Base-by-base conservation (phyloP, 108 stramenopile genomes). In the Skeletonema costatum region DNA sequence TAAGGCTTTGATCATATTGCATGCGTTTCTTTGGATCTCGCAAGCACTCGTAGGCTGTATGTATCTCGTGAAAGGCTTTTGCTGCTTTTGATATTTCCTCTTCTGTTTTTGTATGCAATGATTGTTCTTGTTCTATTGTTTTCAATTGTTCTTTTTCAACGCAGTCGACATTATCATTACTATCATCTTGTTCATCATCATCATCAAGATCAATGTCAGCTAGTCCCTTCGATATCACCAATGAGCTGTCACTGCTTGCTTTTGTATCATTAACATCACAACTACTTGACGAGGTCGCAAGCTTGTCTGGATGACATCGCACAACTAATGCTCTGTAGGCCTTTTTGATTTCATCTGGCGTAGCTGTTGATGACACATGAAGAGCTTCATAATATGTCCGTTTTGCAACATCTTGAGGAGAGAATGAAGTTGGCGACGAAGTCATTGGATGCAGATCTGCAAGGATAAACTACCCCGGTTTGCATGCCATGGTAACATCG, bases 311-410 rank as follows among this genome's bases (percentile, higher is more conserved):
- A 75, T 93, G 92, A 53, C 59, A 86, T 48, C 76, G 32, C 53
- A 80, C 50, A 10, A 88, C 85, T 44, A 90, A 83, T 11, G 78
- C 70, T 32, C 87, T 81, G 81, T 89, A 90, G 39, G 92, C 90
- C 33, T 68, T 71, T 70, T 95, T 95, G 79, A 95, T 89, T 86
- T 91, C 88, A 9, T 86, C 84, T 8, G 70, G 48, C 17, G 84
- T 80, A 8, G 95, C 93, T 21, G 76, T 60, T 11, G 70, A 42
- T 10, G 90, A 70, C 13, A 98, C 88, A 50, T 83, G 81, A 9
- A 98, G 76, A 31, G 87, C 75, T 36, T 96, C 91, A 78, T 98
- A 98, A 63, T 89, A 82, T 30, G 78, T 87, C 19, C 63, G 63
- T 32, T 44, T 78, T 33, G 81, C 25, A n/a, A n/a, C 7, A 25